Evolutionary conservation across 1,284 basidiomycete species (phyloP), one percentile per base, ranked within the genome.

Genomic region (Chalciporus sp.): DNA sequence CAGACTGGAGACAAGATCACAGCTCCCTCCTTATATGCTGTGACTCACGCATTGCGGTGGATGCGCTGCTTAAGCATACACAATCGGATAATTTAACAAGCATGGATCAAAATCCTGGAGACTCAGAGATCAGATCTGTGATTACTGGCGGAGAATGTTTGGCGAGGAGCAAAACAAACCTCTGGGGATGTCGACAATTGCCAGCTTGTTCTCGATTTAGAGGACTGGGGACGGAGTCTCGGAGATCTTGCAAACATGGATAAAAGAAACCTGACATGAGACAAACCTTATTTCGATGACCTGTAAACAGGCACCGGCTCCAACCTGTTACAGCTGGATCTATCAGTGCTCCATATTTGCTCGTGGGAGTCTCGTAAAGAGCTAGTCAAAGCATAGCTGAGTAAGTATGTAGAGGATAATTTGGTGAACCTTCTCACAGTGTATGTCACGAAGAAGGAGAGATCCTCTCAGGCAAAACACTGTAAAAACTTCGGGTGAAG

Each of bases 251-350:
- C 57, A 42, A 58, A 60, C 49, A 29, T 53, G 64, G 65, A 62
- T 55, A 68, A 69, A 66, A 68, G 56, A 69, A 60, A 56, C 65
- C 16, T 53, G 60, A 56, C 67, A 69, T 69, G 68, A 64, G 63
- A 72, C 61, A 54, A 72, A 71, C 68, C 61, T 70, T 72, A 49
- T 57, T 61, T 62, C 40, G 47, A 50, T 47, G 52, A 56, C 44
- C 49, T 50, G 40, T 51, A 51, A 47, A 35, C 58, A 72, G 69
- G 67, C 50, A 72, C 68, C 52, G 29, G 65, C 29, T 52, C 53
- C 39, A 47, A n/a, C 28, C 50, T 37, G 43, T 48, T 29, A 47
- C 16, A 29, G 29, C 48, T 56, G 55, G 31, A 57, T 51, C 50
- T 42, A 45, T 47, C 49, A 55, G 33, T 40, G 40, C n/a, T 29